phyloP scores from a whole-genome alignment of 768 basidiomycete genomes.

The Tubosaeta sp. region DNA sequence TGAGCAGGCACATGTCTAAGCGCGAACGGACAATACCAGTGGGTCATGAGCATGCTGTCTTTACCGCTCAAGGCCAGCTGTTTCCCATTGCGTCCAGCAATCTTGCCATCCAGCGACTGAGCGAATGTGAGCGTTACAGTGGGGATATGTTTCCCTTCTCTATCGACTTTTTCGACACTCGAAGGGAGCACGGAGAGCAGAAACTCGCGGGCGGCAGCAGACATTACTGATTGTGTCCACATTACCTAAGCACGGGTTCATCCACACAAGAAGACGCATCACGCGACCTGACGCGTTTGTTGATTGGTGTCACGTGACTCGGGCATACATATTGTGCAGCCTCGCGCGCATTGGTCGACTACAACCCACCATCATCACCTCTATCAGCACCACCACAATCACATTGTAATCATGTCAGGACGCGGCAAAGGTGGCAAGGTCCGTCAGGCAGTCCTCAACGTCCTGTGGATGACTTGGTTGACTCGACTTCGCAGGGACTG shows the following conservation, averaged over 20 bases:
- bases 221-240: background rate
- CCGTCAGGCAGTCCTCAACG: no score
- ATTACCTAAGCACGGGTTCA: no score
- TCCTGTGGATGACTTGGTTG: no score
- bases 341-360: background rate
- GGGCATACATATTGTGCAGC: background rate
- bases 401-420: background rate
- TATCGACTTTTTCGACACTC: slow-evolving; percentile 9
- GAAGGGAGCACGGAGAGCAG: slow-evolving; percentile 27
- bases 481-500: no score
- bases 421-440: no score
- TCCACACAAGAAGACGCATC: background rate
- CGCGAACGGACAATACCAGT: slow-evolving; percentile 53
- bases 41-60: slow-evolving; percentile 92
- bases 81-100: slow-evolving; percentile 66
- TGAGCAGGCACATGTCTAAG: slow-evolving; percentile 1
- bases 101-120: slow-evolving; percentile 84
- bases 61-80: slow-evolving; percentile 82
- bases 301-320: background rate
- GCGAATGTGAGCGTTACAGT: slow-evolving; percentile 81
- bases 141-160: slow-evolving; percentile 36
- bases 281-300: background rate
- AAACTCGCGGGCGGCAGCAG: slow-evolving; percentile 19
- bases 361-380: background rate
- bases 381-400: background rate